Percentiles rank a stretch among this genome's conserved stretches.
phyloP scores from a whole-genome alignment of 1,284 basidiomycete species.

The Irpex sp. region DNA sequence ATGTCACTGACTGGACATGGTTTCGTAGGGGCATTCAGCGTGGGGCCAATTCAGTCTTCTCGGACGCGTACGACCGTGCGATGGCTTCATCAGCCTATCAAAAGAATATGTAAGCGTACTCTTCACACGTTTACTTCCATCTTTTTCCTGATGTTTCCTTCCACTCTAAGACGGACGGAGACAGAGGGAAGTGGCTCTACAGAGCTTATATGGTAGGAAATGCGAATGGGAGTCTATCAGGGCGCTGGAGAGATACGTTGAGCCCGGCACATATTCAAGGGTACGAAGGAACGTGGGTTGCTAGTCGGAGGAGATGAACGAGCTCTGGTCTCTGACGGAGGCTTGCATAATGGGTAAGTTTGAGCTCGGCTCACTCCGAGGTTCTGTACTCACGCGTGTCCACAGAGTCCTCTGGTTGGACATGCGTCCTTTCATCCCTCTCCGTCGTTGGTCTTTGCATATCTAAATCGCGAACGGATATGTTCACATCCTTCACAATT shows the following conservation, averaged over 20 bases:
- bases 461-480: neutral
- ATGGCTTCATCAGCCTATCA: constrained; percentile 64
- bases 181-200: constrained; percentile 73
- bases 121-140: neutral
- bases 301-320: constrained; percentile 9
- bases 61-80: constrained; percentile 62
- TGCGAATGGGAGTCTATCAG: constrained; percentile 54
- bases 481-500: neutral
- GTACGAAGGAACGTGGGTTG: constrained; percentile 14
- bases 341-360: neutral
- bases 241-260: constrained; percentile 71
- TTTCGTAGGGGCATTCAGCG: constrained; percentile 63
- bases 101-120: constrained; percentile 63
- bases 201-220: constrained; percentile 69
- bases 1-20: neutral
- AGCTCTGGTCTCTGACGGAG: neutral
- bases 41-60: constrained; percentile 74
- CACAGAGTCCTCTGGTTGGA: neutral
- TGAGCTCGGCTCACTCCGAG: neutral
- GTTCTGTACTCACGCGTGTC: neutral
- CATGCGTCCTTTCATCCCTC: neutral
- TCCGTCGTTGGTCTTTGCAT: neutral
- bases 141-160: neutral
- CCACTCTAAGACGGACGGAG: constrained; percentile 48
- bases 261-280: constrained; percentile 10